Percentiles rank a stretch among this genome's conserved stretches.
These are phyloP conservation scores for Paramyrothecium roridum DNA, from an alignment of 2,329 filamentous ascomycete species.

Conservation along the genomic window DNA sequence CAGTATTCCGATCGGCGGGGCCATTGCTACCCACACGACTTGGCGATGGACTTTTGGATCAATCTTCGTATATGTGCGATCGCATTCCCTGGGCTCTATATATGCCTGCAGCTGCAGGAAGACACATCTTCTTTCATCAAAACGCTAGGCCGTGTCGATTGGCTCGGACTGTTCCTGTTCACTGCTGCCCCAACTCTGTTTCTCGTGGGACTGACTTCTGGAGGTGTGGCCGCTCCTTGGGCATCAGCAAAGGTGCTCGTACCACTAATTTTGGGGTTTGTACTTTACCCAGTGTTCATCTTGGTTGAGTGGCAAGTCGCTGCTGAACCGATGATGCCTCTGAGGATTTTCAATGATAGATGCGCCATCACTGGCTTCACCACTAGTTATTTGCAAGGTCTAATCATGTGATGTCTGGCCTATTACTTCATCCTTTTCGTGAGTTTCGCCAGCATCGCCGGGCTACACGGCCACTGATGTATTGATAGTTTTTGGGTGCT, in stretches of 20 bases:
- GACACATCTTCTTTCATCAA: conserved; percentile 1
- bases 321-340: neutral
- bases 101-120: neutral
- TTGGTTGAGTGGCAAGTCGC: neutral
- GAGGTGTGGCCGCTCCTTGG: neutral
- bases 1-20: neutral
- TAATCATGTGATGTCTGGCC: neutral
- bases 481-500: neutral
- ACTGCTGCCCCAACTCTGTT: neutral
- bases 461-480: neutral
- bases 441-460: neutral
- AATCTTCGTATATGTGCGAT: neutral
- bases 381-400: neutral
- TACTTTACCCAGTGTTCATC: neutral
- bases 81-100: neutral
- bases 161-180: neutral
- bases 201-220: neutral
- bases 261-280: neutral
- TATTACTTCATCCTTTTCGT: neutral
- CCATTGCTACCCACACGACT: neutral
- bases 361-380: neutral
- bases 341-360: neutral
- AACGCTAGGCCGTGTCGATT: neutral
- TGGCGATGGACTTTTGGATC: neutral
- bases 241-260: neutral